A percentile compares a stretch with the other conserved stretches of the same genome.
Evolutionary conservation across 768 basidiomycete species (phyloP).

Genomic region (Leucogyrophana mollusca): DNA sequence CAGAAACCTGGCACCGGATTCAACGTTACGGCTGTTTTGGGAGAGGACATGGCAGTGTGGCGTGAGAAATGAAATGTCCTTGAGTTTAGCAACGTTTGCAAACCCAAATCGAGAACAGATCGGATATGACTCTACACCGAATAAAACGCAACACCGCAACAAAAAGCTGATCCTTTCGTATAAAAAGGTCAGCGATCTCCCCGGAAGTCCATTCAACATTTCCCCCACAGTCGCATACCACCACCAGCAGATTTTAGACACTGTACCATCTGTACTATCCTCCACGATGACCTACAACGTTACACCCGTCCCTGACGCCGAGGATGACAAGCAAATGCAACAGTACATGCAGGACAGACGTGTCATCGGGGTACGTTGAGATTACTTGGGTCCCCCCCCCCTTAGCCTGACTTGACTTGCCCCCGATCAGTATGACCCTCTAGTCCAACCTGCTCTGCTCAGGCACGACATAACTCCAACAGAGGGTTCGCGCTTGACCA

Average conservation of each 20-base stretch:
- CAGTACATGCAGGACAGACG: conserved; percentile 80
- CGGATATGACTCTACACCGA: too few species aligned
- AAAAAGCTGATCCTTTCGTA: conserved; percentile 23
- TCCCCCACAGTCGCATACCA: not conserved
- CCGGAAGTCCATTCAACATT: conserved; percentile 26
- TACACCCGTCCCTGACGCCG: conserved; percentile 62
- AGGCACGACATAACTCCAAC: conserved; percentile 81
- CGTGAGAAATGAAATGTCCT: conserved; percentile 4
- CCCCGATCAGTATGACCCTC: conserved; percentile 80
- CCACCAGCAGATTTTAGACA: not conserved
- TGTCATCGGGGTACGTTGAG: conserved; percentile 69
- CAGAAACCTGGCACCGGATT: conserved; percentile 70
- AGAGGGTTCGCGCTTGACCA: conserved; percentile 63
- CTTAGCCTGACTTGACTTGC: conserved; percentile 14
- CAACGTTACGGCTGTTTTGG: conserved; percentile 34
- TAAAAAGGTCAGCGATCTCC: conserved; percentile 35
- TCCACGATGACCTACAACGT: conserved; percentile 39
- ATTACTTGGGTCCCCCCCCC: too few species aligned
- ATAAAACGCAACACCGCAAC: conserved; percentile 6
- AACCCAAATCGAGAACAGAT: too few species aligned
- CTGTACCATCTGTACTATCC: not conserved
- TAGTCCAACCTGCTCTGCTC: conserved; percentile 89
- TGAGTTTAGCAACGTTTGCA: too few species aligned
- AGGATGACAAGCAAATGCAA: conserved; percentile 61
- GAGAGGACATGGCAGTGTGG: conserved; percentile 1